These are phyloP conservation scores for Myxozyma monticola DNA, from an alignment of 805 yeast genomes.

Conservation along the genomic window DNA sequence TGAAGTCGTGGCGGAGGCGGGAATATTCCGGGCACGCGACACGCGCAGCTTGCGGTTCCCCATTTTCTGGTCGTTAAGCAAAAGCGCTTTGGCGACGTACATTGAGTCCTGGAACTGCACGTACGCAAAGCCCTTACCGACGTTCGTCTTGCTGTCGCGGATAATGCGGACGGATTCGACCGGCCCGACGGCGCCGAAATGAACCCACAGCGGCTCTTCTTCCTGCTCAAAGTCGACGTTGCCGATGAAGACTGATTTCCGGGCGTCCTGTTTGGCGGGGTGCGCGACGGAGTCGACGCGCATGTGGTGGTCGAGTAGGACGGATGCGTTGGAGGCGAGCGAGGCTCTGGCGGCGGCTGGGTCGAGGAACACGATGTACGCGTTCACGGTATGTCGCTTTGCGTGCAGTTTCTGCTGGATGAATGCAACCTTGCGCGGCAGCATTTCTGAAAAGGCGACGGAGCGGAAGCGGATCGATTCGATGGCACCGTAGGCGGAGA, in stretches of 20 bases:
- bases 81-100: slow-evolving; percentile 76
- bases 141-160: slow-evolving; percentile 88
- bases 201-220: slow-evolving; percentile 86
- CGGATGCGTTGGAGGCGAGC: slow-evolving; percentile 59
- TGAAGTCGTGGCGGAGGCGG: too few species aligned
- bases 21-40: slow-evolving; percentile 57
- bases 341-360: slow-evolving; percentile 51
- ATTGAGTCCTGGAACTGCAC: slow-evolving; percentile 74
- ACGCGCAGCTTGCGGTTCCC: slow-evolving; percentile 68
- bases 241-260: slow-evolving; percentile 85
- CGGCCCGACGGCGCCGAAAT: slow-evolving; percentile 64
- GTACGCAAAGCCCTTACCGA: slow-evolving; percentile 97
- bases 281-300: slow-evolving; percentile 93
- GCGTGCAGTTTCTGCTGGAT: slow-evolving; percentile 75
- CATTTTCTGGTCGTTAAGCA: slow-evolving; percentile 69
- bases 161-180: slow-evolving; percentile 88
- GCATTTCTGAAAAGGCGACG: slow-evolving; percentile 79
- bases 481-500: slow-evolving; percentile 47
- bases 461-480: slow-evolving; percentile 88
- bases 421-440: slow-evolving; percentile 91
- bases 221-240: slow-evolving; percentile 89
- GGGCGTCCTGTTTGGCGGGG: slow-evolving; percentile 82
- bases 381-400: slow-evolving; percentile 77
- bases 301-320: slow-evolving; percentile 71
- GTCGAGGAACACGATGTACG: slow-evolving; percentile 74